Conservation (phyloP, 176 grass and related monocot species). For the Juncus inflexus region DNA sequence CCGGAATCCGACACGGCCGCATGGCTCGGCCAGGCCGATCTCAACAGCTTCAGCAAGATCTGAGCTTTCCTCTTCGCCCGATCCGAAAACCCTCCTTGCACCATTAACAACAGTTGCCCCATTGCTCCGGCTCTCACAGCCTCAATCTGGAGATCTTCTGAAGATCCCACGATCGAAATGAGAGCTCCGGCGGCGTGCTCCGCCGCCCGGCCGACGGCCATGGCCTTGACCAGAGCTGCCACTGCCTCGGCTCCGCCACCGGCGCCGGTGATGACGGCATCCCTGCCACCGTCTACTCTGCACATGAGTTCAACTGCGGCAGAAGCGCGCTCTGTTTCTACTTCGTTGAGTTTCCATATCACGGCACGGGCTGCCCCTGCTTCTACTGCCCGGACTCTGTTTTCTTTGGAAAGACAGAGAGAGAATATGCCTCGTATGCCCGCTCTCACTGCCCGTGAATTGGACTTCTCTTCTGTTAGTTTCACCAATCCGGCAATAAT, state of each 20-base stretch:
- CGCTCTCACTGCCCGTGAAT: slow-evolving; percentile 67
- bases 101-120: slow-evolving; percentile 73
- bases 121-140: slow-evolving; percentile 72
- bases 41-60: slow-evolving; percentile 78
- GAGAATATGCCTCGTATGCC: slow-evolving; percentile 67
- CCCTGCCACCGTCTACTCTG: slow-evolving; percentile 62
- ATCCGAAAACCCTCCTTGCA: slow-evolving; percentile 87
- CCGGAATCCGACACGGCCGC: slow-evolving; percentile 77
- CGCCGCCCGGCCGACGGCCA: slow-evolving; percentile 58
- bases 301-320: slow-evolving; percentile 84
- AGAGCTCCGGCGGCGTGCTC: slow-evolving; percentile 91
- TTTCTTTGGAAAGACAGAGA: slow-evolving; percentile 82
- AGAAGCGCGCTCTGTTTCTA: slow-evolving; percentile 53
- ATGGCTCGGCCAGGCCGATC: slow-evolving; percentile 52
- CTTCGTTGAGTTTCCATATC: slow-evolving; percentile 37
- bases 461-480: slow-evolving; percentile 52
- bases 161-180: slow-evolving; percentile 56
- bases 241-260: slow-evolving; percentile 36
- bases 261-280: slow-evolving; percentile 50
- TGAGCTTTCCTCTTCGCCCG: slow-evolving; percentile 91
- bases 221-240: slow-evolving; percentile 56
- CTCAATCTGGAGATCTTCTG: slow-evolving; percentile 72
- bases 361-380: slow-evolving; percentile 45
- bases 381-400: slow-evolving; percentile 49
- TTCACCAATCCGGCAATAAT: slow-evolving; percentile 51